phyloP scores from a whole-genome alignment of 1,284 basidiomycete species.

The Naganishia albida region DNA sequence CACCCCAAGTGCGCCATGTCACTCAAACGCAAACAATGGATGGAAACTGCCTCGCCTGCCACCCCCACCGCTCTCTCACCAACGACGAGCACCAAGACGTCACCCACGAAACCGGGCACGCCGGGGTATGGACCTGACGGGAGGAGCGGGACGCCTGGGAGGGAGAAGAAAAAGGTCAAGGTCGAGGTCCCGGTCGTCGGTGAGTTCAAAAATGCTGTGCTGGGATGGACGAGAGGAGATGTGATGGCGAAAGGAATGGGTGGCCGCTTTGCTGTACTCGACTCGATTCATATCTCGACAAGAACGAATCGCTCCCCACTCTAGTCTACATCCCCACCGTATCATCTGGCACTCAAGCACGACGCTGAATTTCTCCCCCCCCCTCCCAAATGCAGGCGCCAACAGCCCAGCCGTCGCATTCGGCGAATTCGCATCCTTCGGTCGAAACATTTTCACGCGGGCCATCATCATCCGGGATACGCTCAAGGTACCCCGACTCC shows the following conservation, averaged over 20 bases:
- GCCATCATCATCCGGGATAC: conserved; percentile 26
- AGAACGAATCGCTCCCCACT: too few relatives aligned
- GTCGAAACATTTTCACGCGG: conserved; percentile 20
- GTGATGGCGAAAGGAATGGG: neutral
- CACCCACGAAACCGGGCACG: conserved; percentile 20
- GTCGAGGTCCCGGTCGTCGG: conserved; percentile 10
- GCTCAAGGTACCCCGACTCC: conserved; percentile 3
- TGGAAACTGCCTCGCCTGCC: conserved; percentile 6
- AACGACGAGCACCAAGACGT: conserved; percentile 5
- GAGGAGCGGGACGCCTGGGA: conserved; percentile 8
- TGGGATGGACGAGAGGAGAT: too few relatives aligned
- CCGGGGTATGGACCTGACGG: neutral
- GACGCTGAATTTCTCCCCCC: neutral
- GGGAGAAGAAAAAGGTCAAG: conserved; percentile 25
- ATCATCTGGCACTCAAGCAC: neutral
- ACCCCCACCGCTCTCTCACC: neutral
- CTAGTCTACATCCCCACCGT: too few relatives aligned
- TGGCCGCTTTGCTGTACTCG: neutral
- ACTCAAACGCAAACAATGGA: conserved; percentile 26
- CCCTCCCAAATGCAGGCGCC: neutral
- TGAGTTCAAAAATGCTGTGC: neutral
- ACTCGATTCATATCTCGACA: too few relatives aligned
- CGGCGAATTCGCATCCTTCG: conserved; percentile 25
- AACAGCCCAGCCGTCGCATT: conserved; percentile 11
- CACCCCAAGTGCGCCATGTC: too few relatives aligned